These are phyloP conservation scores for Zymoseptoria crescenta DNA, from an alignment of 2,329 filamentous ascomycete species.

Conservation along the genomic window DNA sequence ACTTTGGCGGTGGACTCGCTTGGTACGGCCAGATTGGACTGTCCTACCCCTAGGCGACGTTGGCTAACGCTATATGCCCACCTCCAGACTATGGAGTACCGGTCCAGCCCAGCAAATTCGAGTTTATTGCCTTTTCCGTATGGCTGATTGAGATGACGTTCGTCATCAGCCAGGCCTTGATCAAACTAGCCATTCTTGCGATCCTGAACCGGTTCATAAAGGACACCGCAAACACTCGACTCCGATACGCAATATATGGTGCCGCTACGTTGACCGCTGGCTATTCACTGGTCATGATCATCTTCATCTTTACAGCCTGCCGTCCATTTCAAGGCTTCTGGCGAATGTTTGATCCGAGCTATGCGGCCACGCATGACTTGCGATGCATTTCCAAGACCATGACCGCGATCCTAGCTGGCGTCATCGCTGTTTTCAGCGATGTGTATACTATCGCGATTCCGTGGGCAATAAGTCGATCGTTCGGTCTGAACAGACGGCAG, in stretches of 20 bases:
- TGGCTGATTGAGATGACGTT: slow-evolving; percentile 21
- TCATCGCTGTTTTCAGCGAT: slow-evolving; percentile 19
- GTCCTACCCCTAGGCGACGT: too few relatives aligned
- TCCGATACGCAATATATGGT: slow-evolving; percentile 16
- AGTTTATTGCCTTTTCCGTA: neutral
- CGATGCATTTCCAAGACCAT: slow-evolving; percentile 11
- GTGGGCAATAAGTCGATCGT: slow-evolving; percentile 18
- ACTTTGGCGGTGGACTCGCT: too few relatives aligned
- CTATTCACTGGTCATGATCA: slow-evolving; percentile 15
- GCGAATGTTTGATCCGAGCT: slow-evolving; percentile 11
- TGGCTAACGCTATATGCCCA: too few relatives aligned
- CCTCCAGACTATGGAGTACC: neutral
- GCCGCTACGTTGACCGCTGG: slow-evolving; percentile 16
- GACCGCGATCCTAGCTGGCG: slow-evolving; percentile 9
- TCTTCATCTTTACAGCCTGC: slow-evolving; percentile 17
- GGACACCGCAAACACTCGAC: slow-evolving; percentile 12
- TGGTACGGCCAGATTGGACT: too few relatives aligned
- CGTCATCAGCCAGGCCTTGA: slow-evolving; percentile 16
- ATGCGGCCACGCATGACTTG: slow-evolving; percentile 4
- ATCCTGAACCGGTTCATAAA: too few relatives aligned
- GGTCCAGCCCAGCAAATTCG: neutral
- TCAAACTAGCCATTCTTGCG: slow-evolving; percentile 22
- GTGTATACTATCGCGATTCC: slow-evolving; percentile 20
- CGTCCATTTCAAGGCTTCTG: slow-evolving; percentile 19
- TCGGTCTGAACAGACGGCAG: slow-evolving; percentile 16